Evolutionary conservation across 2,329 filamentous ascomycete species (phyloP).

Genomic region (Fusarium pseudoanthophilum): DNA sequence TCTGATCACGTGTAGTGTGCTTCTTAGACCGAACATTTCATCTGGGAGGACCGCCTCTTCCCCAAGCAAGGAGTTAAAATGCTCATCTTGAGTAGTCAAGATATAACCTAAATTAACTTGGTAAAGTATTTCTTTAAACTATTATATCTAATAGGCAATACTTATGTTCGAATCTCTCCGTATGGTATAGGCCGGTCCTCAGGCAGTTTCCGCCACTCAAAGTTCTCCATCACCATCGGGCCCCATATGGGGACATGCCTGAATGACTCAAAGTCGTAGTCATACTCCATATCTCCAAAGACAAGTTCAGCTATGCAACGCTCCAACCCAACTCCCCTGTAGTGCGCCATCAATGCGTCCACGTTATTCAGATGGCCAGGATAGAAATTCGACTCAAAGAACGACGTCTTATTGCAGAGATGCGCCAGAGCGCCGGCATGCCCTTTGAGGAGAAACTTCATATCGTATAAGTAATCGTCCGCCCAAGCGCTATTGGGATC

Average conservation of each 20-base stretch:
- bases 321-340: neutral
- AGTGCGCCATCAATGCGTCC: neutral
- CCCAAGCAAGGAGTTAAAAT: no score
- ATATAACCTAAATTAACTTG: neutral
- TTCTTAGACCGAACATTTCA: no score
- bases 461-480: fast-evolving
- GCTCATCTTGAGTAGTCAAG: neutral
- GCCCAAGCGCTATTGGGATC: neutral
- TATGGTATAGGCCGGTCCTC: no score
- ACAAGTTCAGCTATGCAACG: fast-evolving
- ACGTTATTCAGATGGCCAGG: neutral
- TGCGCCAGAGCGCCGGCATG: neutral
- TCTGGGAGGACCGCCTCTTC: no score
- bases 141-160: no score
- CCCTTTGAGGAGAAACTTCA: fast-evolving
- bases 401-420: neutral
- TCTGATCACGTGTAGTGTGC: no score
- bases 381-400: neutral
- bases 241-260: neutral
- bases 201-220: neutral
- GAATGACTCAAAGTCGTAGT: neutral
- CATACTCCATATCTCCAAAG: neutral
- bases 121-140: no score
- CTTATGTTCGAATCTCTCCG: no score
- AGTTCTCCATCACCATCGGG: neutral